A percentile compares a stretch with the other conserved stretches of the same genome.
Conservation (phyloP, 176 grass and related monocot genomes). For the Carex myosuroides region DNA sequence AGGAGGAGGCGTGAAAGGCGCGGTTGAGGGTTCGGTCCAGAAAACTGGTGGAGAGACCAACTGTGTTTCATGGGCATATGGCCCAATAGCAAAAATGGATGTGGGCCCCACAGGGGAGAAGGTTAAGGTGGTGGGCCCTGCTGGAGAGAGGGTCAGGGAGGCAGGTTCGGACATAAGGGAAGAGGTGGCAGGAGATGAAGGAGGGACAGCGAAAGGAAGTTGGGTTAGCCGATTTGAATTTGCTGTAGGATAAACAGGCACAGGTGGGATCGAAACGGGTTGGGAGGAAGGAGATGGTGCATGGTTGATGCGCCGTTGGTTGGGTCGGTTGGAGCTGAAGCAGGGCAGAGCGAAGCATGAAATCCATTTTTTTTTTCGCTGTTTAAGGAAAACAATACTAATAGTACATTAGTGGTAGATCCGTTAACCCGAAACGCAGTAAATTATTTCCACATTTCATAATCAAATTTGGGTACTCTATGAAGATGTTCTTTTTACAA, state of each 20-base stretch:
- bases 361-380: constrained; percentile 42
- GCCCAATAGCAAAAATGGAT: constrained; percentile 60
- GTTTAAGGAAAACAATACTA: neutral
- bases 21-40: constrained; percentile 68
- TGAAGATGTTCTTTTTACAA: neutral
- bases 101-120: constrained; percentile 43
- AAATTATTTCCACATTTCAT: neutral
- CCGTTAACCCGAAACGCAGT: neutral
- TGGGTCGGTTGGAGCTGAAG: constrained; percentile 26
- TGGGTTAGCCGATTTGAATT: constrained; percentile 23
- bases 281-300: constrained; percentile 1
- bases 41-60: constrained; percentile 66
- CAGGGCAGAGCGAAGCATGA: constrained; percentile 23
- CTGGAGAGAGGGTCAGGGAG: constrained; percentile 31
- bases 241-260: neutral
- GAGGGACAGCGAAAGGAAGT: constrained; percentile 42
- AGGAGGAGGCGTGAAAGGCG: constrained; percentile 52
- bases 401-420: neutral
- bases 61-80: constrained; percentile 56
- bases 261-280: neutral
- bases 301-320: constrained; percentile 26
- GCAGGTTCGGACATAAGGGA: constrained; percentile 35
- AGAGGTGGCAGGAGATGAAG: constrained; percentile 49
- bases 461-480: neutral
- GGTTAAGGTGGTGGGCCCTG: constrained; percentile 2